Percentiles rank a stretch among this genome's conserved stretches.
Conservation (phyloP, 164 flowering plant genomes). For the Vitis riparia region DNA sequence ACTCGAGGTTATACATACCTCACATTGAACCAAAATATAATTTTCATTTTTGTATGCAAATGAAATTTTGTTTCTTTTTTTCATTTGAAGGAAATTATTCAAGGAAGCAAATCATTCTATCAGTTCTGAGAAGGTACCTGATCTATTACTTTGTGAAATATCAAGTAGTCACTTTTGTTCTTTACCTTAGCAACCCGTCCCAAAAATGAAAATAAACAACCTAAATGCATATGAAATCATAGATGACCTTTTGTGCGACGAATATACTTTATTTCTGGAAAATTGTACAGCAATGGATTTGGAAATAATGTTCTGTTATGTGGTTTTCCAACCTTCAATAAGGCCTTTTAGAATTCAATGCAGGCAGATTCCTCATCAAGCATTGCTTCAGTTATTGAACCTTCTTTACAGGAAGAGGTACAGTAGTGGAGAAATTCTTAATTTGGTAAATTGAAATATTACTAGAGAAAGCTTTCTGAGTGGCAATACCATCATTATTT, state of each 20-base stretch:
- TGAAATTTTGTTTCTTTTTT: constrained; percentile 3
- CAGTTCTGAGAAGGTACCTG: constrained; percentile 26
- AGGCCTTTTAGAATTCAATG: constrained; percentile 2
- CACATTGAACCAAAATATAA: too few relatives aligned
- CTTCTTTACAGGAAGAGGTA: constrained; percentile 19
- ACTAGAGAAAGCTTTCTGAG: neutral
- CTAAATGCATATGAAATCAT: too few relatives aligned
- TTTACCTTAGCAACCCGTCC: neutral
- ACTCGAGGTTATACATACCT: neutral
- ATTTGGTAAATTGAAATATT: neutral
- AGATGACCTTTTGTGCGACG: too few relatives aligned
- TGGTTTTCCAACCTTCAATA: neutral
- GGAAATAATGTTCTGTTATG: neutral
- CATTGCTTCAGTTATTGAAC: constrained; percentile 7
- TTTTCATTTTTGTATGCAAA: neutral
- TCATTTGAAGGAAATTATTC: constrained; percentile 44
- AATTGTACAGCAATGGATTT: too few relatives aligned
- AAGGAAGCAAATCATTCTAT: constrained; percentile 24
- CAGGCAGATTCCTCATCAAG: constrained; percentile 19
- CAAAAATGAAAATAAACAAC: neutral
- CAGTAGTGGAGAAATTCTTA: neutral
- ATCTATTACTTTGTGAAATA: neutral
- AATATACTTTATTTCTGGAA: too few relatives aligned
- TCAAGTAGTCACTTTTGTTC: neutral
- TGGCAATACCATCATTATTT: neutral